Evolutionary conservation across 2,329 filamentous ascomycete species (phyloP), one percentile per base, ranked within the genome.

Genomic region (Sporothrix protearum): DNA sequence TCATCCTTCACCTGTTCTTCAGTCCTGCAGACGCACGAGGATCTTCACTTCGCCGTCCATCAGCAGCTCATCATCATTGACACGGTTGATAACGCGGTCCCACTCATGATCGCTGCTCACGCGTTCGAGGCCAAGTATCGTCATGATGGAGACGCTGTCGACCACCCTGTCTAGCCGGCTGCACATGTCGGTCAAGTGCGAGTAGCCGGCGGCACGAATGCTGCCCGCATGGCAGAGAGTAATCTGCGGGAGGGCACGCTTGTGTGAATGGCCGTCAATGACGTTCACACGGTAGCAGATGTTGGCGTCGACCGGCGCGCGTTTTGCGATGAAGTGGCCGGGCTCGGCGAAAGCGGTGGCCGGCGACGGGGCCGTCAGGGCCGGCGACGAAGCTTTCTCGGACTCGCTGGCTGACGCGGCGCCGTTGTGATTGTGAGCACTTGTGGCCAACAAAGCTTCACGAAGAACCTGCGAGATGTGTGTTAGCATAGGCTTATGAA

Each of bases 241-340:
- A 1, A 74, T 9, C 57, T 70, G 70, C n/a, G 70, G 72, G 12
- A 73, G 22, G 9, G 68, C 12, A 6, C 66, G 71, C 45, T 49
- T 28, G 12, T 49, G 45, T 7, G 59, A 19, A 16, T 14, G 28
- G n/a, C 51, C 25, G 59, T 69, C 49, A 10, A 71, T 55, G 0
- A 73, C 64, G 42, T 69, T 73, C 36, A 74, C 36, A 25, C 66
- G 66, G 51, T 74, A 74, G n/a, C 64, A 63, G 8, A 73, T 55
- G 57, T 16, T 14, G 10, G 70, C 70, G 4, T 64, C n/a, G 19
- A 53, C 25, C 1, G 71, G 69, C 9, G 59, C 53, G 9, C 53
- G 68, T 16, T 14, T 64, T 14, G 14, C 12, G 19, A 19, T 19
- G 42, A 16, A 14, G 42, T 47, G 19, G 42, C 14, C 14, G 42